These are phyloP conservation scores for Aspergillus pseudoglaucus DNA, from an alignment of 2,329 filamentous ascomycete species.

Conservation along the genomic window DNA sequence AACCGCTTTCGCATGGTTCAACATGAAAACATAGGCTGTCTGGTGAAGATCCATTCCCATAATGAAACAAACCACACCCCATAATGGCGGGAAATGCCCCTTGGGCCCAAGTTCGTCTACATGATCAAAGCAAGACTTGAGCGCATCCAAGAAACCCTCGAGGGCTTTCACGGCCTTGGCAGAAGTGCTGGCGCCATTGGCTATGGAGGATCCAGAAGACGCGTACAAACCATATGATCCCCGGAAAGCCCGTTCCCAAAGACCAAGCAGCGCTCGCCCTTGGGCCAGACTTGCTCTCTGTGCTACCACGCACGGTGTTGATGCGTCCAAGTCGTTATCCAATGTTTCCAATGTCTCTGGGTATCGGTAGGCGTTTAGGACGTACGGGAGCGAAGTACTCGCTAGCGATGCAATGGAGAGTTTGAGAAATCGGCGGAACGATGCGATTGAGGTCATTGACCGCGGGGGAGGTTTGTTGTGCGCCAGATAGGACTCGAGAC, in stretches of 20 bases:
- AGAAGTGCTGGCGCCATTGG: conserved; percentile 14
- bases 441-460: conserved; percentile 24
- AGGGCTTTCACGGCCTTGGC: conserved; percentile 20
- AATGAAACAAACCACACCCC: conserved; percentile 50
- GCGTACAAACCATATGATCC: conserved; percentile 28
- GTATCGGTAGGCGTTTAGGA: conserved; percentile 48
- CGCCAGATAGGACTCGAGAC: conserved; percentile 58
- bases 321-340: conserved; percentile 59
- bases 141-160: conserved; percentile 30
- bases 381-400: conserved; percentile 54
- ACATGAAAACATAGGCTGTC: conserved; percentile 55
- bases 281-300: conserved; percentile 56
- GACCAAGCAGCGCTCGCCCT: conserved; percentile 51
- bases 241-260: conserved; percentile 54
- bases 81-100: conserved; percentile 57
- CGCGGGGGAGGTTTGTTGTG: conserved; percentile 43
- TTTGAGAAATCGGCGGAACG: conserved; percentile 52
- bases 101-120: conserved; percentile 31
- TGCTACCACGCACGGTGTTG: conserved; percentile 57
- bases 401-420: conserved; percentile 53
- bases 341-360: conserved; percentile 46
- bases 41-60: conserved; percentile 48
- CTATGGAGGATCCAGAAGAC: conserved; percentile 4
- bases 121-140: conserved; percentile 29
- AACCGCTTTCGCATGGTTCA: conserved; percentile 59